These are phyloP conservation scores for Tylopilus sp. DNA, from an alignment of 1,284 basidiomycete species.

Conservation along the genomic window DNA sequence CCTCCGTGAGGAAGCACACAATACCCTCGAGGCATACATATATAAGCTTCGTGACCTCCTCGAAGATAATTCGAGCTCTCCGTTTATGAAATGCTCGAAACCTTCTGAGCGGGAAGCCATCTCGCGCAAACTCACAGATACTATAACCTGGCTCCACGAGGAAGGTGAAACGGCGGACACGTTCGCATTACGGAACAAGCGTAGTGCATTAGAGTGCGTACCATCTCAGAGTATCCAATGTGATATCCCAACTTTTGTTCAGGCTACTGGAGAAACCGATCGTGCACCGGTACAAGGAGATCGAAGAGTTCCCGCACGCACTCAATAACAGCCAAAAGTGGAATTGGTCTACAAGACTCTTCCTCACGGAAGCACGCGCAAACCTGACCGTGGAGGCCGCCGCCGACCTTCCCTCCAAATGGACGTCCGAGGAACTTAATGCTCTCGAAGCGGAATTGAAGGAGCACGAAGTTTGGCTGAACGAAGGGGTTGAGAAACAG, in stretches of 20 bases:
- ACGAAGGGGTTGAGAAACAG: conserved; percentile 84
- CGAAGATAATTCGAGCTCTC: conserved; percentile 71
- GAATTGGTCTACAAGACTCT: conserved; percentile 84
- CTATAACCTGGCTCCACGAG: conserved; percentile 88
- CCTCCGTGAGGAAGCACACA: conserved; percentile 90
- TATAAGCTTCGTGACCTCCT: conserved; percentile 92
- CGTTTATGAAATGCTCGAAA: conserved; percentile 86
- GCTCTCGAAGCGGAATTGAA: conserved; percentile 77
- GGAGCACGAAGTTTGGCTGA: conserved; percentile 86
- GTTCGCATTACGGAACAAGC: conserved; percentile 77
- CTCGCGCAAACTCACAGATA: conserved; percentile 72
- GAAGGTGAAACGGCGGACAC: conserved; percentile 89
- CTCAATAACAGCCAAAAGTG: conserved; percentile 85
- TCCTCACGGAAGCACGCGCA: conserved; percentile 81
- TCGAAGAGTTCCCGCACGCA: conserved; percentile 77
- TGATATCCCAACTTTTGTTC: conserved; percentile 19
- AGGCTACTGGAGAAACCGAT: conserved; percentile 88
- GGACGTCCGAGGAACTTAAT: conserved; percentile 86
- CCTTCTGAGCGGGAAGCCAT: conserved; percentile 77
- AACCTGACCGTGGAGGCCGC: conserved; percentile 75
- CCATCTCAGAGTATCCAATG: not conserved
- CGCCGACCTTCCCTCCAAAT: conserved; percentile 74
- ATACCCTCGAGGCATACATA: conserved; percentile 92
- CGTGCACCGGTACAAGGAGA: conserved; percentile 88
- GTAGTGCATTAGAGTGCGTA: conserved; percentile 83